Base-by-base conservation (phyloP, 2,329 filamentous ascomycete species). In the Pseudonectria foliicola region DNA sequence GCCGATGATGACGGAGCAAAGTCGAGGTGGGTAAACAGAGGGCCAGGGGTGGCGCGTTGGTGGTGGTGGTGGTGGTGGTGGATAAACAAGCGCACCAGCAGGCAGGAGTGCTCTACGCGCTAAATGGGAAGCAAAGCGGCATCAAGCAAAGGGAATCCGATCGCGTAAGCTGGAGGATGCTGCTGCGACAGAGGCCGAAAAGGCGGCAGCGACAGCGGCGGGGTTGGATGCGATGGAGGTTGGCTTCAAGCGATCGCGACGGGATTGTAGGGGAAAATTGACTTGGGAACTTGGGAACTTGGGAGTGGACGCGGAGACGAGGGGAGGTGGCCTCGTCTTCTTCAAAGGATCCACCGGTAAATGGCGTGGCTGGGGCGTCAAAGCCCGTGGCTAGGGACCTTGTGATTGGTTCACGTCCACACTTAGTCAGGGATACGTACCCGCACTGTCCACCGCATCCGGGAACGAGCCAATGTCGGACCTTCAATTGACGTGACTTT, bases 291-390 rank as follows among this genome's bases (percentile, higher is more conserved):
- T 42, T 50, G 44, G 46, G 49, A 40, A 37, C 32, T 40, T 28
- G 50, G 8, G 18, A 21, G 18, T 6, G 5, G 18, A 21, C 5
- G 18, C 18, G 8, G n/a, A 21, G 18, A 8, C 18, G 18, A 41
- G 45, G 41, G 37, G 34, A 39, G 37, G 43, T 37, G 42, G 44
- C 50, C 43, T 53, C 38, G 44, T 43, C 53, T 42, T 46, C 44
- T 48, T 43, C 35, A 27, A 21, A 33, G 31, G 23, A 25, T 39
- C 46, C 50, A 55, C 45, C 50, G 42, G 48, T 53, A 58, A 63
- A 63, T 53, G 53, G 53, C 54, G 60, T 63, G 60, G 60, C 60
- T 63, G 60, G 60, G 58, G 51, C 37, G 26, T 32, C 24, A 37
- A 31, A 29, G 37, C 33, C 35, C 45, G 39, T 34, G 35, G 37